Evolutionary conservation across 306 rosid species (phyloP).

Genomic region (Alnus glutinosa): DNA sequence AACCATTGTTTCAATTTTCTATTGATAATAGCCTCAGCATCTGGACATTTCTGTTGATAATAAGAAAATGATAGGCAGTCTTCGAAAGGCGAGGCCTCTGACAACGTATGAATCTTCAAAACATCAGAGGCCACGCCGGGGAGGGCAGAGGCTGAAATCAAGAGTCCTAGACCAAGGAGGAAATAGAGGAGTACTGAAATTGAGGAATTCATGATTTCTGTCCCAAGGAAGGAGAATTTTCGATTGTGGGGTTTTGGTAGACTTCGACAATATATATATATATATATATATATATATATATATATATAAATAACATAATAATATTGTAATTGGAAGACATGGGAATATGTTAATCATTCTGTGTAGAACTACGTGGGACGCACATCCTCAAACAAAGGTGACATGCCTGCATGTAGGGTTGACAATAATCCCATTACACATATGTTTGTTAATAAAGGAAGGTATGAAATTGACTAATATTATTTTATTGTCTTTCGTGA

Average conservation of each 20-base stretch:
- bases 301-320: background rate
- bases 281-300: background rate
- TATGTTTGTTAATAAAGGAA: background rate
- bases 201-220: slow-evolving; percentile 19
- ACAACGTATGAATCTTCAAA: slow-evolving; percentile 14
- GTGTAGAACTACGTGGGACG: slow-evolving; percentile 38
- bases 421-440: background rate
- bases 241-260: background rate
- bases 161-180: slow-evolving; percentile 27
- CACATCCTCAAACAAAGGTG: slow-evolving; percentile 20
- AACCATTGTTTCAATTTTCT: slow-evolving; percentile 55
- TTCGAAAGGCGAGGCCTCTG: slow-evolving; percentile 32
- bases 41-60: slow-evolving; percentile 60
- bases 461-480: background rate
- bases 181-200: slow-evolving; percentile 32
- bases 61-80: slow-evolving; percentile 51
- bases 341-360: background rate
- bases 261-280: background rate
- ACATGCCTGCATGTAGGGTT: slow-evolving; percentile 41
- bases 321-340: background rate
- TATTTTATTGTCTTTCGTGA: background rate
- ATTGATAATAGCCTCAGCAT: slow-evolving; percentile 58
- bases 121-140: slow-evolving; percentile 6
- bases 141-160: slow-evolving; percentile 30
- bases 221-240: background rate